Conservation (phyloP, 1,284 basidiomycete species). For the Fomitiporia mediterranea region DNA sequence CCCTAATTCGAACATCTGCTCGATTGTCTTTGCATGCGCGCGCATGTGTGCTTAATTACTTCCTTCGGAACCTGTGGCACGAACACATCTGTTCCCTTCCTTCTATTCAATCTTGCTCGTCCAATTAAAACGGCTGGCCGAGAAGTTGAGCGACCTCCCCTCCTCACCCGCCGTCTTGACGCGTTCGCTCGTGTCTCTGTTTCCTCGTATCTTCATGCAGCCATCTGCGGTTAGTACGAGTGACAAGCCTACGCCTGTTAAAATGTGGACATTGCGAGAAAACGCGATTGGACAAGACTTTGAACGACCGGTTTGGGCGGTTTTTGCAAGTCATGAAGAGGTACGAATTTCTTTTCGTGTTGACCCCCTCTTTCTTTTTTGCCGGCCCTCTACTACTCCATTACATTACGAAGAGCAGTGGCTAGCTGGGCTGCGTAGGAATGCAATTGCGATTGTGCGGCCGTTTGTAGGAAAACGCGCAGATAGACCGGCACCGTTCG, state of each 20-base stretch:
- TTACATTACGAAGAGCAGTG: not conserved
- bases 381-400: not conserved
- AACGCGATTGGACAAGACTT: constrained; percentile 20
- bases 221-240: not conserved
- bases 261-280: constrained; percentile 22
- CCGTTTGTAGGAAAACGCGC: too few relatives aligned
- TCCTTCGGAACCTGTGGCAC: constrained; percentile 1
- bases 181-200: not conserved
- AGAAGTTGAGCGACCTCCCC: not conserved
- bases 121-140: not conserved
- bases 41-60: not conserved
- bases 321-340: constrained; percentile 25
- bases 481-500: too few relatives aligned
- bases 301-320: constrained; percentile 23
- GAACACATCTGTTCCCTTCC: not conserved
- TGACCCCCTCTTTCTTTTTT: not conserved
- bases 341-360: constrained; percentile 7
- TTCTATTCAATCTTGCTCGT: not conserved
- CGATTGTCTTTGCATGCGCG: not conserved
- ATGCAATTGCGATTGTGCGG: not conserved
- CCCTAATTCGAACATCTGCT: not conserved
- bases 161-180: not conserved
- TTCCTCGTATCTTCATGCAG: not conserved
- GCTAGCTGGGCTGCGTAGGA: not conserved
- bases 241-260: constrained; percentile 15